Evolutionary conservation across 768 basidiomycete genomes (phyloP), one percentile per base, ranked within the genome.

Genomic region (Xerocomellus intermedius): DNA sequence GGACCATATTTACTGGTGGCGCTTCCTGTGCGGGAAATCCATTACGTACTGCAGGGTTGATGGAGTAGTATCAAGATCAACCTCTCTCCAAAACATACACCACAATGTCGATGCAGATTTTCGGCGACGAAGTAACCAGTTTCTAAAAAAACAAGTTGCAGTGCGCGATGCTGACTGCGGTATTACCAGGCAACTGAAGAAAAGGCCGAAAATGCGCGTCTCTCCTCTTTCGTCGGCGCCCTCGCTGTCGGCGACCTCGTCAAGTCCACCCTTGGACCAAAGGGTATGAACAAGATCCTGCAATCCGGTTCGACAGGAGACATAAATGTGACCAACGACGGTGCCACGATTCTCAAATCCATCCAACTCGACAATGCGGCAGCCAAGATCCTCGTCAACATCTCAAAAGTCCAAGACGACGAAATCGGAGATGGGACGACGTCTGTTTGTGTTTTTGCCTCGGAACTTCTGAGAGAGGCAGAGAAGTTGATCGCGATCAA

Each of bases 281-380:
- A 99, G 74, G 97, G 97, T 52, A 99, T 98, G 96, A 98, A 98
- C 85, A 98, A 98, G 79, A 98, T 99, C 59, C 84, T 99, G 16
- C 96, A 95, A 73, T 95, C 93, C 2, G 85, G 74, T 2, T 91
- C 94, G 6, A 84, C 88, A 0, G 93, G 94, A 6, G 91, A 94
- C 28, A 91, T 99, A 65, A 97, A 87, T 60, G 96, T 99, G 46
- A 99, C 97, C 12, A 99, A 99, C 73, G 97, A 99, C 71, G 97
- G 97, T 5, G 97, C 97, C 4, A 98, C 97, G 44, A 99, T 98
- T 65, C 83, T 99, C 54, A 98, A 98, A 72, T 87, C 91, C 45
- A 98, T 99, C 65, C 89, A 94, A 65, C 85, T 99, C 59, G 97
- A 99, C 74, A 98, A 99, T 70, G 92, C 97, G 5, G 96, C 96